These are phyloP conservation scores for Suhomyces emberorum DNA, from an alignment of 805 yeast genomes.

Conservation along the genomic window DNA sequence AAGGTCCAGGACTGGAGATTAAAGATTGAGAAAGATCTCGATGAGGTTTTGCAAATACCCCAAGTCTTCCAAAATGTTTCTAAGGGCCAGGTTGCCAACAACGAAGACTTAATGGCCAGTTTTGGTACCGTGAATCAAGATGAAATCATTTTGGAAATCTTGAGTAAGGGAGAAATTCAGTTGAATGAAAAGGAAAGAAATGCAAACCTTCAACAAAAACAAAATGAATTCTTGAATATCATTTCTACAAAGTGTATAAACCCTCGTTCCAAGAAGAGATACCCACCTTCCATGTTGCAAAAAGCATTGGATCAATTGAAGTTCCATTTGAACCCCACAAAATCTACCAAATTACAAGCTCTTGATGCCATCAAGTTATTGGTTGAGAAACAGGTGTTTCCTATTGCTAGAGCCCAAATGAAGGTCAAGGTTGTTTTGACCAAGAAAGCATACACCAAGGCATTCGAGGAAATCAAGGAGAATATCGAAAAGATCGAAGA, in stretches of 20 bases:
- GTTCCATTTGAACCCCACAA: conserved; percentile 70
- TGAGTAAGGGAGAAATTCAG: conserved; percentile 91
- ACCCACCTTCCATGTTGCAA: conserved; percentile 92
- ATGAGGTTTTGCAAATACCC: conserved; percentile 95
- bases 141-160: conserved; percentile 72
- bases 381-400: conserved; percentile 76
- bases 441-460: conserved; percentile 48
- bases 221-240: conserved; percentile 77
- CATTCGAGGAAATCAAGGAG: conserved; percentile 31
- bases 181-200: conserved; percentile 90
- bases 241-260: conserved; percentile 89
- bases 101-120: conserved; percentile 70
- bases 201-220: conserved; percentile 66
- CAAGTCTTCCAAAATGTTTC: conserved; percentile 91
- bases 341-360: conserved; percentile 83
- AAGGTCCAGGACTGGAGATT: conserved; percentile 94
- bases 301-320: conserved; percentile 77
- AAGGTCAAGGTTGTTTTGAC: conserved; percentile 64
- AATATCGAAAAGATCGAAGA: conserved; percentile 39
- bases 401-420: conserved; percentile 94
- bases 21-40: conserved; percentile 86
- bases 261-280: conserved; percentile 83
- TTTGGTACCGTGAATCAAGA: conserved; percentile 78
- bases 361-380: conserved; percentile 83
- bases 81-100: conserved; percentile 88